Conservation (phyloP, 768 basidiomycete species). For the Stropharia rugosoannulata region DNA sequence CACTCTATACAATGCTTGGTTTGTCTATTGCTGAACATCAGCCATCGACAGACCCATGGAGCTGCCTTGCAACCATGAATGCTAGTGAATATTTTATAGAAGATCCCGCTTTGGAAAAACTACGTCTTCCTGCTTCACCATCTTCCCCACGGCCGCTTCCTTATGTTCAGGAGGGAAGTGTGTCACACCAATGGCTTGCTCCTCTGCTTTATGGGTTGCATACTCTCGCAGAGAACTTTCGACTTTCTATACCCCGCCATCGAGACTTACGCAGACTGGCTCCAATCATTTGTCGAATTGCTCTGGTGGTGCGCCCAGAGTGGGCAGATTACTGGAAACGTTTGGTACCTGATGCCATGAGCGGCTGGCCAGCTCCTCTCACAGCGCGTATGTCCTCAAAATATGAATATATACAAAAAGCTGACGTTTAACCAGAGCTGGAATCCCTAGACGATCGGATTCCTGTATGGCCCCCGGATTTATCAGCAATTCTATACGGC, state of each 20-base stretch:
- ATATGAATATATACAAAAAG: background rate
- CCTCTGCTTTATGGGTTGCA: slow-evolving; percentile 76
- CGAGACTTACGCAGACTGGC: slow-evolving; percentile 55
- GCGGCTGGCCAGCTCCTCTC: slow-evolving; percentile 56
- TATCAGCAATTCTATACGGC: slow-evolving; percentile 63
- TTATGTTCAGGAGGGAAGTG: slow-evolving; percentile 17
- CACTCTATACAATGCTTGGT: slow-evolving; percentile 50
- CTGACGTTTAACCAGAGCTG: slow-evolving; percentile 28
- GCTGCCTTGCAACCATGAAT: slow-evolving; percentile 39
- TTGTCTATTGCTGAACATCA: slow-evolving; percentile 24
- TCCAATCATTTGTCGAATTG: slow-evolving; percentile 62
- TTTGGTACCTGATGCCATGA: slow-evolving; percentile 60
- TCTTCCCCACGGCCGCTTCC: slow-evolving; percentile 19
- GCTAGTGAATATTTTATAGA: slow-evolving; percentile 52
- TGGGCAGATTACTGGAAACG: slow-evolving; percentile 96
- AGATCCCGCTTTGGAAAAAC: slow-evolving; percentile 52
- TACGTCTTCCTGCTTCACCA: slow-evolving; percentile 31
- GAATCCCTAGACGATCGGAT: slow-evolving; percentile 67
- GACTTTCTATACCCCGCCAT: slow-evolving; percentile 56
- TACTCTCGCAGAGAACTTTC: slow-evolving; percentile 70
- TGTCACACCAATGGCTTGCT: slow-evolving; percentile 47
- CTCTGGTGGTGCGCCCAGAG: slow-evolving; percentile 67
- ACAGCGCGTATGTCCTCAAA: slow-evolving; percentile 35
- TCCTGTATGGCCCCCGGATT: slow-evolving; percentile 77
- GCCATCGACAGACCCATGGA: slow-evolving; percentile 40